Evolutionary conservation across 2,329 filamentous ascomycete species (phyloP), one percentile per base, ranked within the genome.

Genomic region (Penicillium janthinellum): DNA sequence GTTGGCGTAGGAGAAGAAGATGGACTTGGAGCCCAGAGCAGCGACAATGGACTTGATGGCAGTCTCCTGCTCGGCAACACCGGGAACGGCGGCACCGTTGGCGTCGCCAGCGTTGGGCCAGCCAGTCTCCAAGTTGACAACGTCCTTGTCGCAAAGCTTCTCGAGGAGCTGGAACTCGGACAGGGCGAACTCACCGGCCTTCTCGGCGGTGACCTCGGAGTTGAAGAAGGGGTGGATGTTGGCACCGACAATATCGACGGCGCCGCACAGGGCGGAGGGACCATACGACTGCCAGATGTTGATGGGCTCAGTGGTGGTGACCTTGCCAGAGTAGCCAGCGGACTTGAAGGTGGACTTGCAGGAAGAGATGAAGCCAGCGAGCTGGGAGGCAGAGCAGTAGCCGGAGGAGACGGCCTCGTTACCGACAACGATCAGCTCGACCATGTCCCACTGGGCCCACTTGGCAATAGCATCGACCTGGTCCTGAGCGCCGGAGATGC

Each of bases 211-310:
- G 65, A 88, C 84, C 59, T 84, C 80, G 48, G 86, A 74, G 83
- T 96, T 96, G 89, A 97, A 98, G 89, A 90, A 97, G 68, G 93
- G 88, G 82, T 98, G 93, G 71, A 96, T 87, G 84, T 97, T 96
- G 78, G 87, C 88, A 77, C 89, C 90, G 39, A 91, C 84, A 62
- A 96, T 82, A 73, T 96, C 92, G 60, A 97, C 83, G 70, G 83
- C 84, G 38, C 72, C 70, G 84, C 94, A 97, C 63, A 97, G 84
- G 51, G 77, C 78, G 35, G 62, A 60, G 20, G 55, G 2, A 37
- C 74, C 84, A 64, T 88, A 82, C 54, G 80, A 67, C 79, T 91
- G 81, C 86, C 92, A 92, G 74, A 89, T 83, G 78, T 88, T 85
- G 70, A 96, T 85, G 57, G 93, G 88, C 82, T 98, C 94, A 64